These are phyloP conservation scores for Xylaria sp. DNA, from an alignment of 495 filamentous ascomycete genomes.

Conservation along the genomic window DNA sequence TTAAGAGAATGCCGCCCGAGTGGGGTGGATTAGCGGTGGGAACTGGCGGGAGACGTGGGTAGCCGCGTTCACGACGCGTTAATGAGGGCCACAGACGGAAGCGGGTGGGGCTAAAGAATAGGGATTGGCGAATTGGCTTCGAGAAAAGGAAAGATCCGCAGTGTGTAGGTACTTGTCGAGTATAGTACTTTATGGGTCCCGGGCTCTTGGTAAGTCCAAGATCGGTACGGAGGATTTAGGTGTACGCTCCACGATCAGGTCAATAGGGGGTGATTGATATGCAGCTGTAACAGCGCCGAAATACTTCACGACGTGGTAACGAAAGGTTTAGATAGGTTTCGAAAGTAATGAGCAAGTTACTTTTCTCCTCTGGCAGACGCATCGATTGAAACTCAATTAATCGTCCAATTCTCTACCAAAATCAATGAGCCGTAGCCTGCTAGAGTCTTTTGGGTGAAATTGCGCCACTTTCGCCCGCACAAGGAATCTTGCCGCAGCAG, in stretches of 20 bases:
- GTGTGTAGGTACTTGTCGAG: background rate
- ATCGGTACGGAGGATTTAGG: too few relatives aligned
- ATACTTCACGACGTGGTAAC: background rate
- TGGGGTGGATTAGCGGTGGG: slow-evolving; percentile 11
- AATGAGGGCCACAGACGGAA: slow-evolving; percentile 20
- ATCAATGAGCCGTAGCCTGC: slow-evolving; percentile 76
- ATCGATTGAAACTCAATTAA: slow-evolving; percentile 40
- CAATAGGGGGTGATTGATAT: background rate
- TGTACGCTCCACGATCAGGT: background rate
- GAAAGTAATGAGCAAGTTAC: background rate
- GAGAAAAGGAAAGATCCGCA: slow-evolving; percentile 8
- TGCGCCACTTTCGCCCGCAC: slow-evolving; percentile 84
- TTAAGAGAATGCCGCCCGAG: background rate
- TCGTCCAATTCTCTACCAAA: slow-evolving; percentile 81
- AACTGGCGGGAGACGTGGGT: slow-evolving; percentile 1
- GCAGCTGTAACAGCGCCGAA: background rate
- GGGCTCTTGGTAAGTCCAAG: too few relatives aligned
- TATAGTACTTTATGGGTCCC: too few relatives aligned
- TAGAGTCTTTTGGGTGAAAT: slow-evolving; percentile 85
- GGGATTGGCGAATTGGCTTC: slow-evolving; percentile 29
- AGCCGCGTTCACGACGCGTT: slow-evolving; percentile 35
- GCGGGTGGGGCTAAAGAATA: slow-evolving; percentile 2
- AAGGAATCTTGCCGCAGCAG: slow-evolving; percentile 82
- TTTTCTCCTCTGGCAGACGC: background rate
- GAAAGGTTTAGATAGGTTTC: too few relatives aligned